Percentiles rank a stretch among this genome's conserved stretches.
Evolutionary conservation across 495 filamentous ascomycete genomes (phyloP).

Genomic region (Umbilicaria muhlenbergii): DNA sequence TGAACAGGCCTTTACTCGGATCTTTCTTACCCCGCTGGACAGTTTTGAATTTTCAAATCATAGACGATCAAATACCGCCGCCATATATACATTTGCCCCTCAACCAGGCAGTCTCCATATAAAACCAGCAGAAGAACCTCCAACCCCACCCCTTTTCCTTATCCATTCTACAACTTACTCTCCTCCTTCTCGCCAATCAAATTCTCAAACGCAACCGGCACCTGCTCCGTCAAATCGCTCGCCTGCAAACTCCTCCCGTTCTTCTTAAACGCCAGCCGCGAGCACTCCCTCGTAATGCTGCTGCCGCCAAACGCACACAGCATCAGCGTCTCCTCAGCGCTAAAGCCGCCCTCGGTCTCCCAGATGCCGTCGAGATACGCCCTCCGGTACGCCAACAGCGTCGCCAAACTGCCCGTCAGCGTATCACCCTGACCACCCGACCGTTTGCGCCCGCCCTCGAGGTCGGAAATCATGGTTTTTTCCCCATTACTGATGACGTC

Average conservation of each 20-base stretch:
- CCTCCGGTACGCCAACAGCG: conserved; percentile 71
- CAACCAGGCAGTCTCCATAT: too few relatives aligned
- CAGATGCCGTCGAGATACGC: conserved; percentile 75
- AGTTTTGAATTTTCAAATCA: too few relatives aligned
- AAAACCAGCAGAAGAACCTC: too few relatives aligned
- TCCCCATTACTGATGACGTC: conserved; percentile 79
- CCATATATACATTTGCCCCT: too few relatives aligned
- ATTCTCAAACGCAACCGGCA: conserved; percentile 65
- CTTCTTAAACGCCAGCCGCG: conserved; percentile 70
- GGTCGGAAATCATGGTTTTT: conserved; percentile 54
- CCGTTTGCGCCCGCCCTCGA: conserved; percentile 70
- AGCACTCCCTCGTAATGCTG: conserved; percentile 80
- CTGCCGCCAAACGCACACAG: conserved; percentile 78
- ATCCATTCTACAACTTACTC: conserved; percentile 20
- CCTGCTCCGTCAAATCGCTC: conserved; percentile 84
- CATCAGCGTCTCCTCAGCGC: conserved; percentile 47
- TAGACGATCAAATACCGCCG: too few relatives aligned
- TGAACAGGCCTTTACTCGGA: too few relatives aligned
- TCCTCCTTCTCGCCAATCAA: conserved; percentile 46
- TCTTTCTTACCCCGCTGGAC: too few relatives aligned
- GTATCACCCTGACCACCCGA: conserved; percentile 95
- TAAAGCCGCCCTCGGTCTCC: conserved; percentile 38
- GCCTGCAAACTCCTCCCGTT: conserved; percentile 85
- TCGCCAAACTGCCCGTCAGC: conserved; percentile 76
- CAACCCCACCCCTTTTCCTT: too few relatives aligned